Evolutionary conservation across 768 basidiomycete species (phyloP), one percentile per base, ranked within the genome.

Genomic region (Suillus subaureus): DNA sequence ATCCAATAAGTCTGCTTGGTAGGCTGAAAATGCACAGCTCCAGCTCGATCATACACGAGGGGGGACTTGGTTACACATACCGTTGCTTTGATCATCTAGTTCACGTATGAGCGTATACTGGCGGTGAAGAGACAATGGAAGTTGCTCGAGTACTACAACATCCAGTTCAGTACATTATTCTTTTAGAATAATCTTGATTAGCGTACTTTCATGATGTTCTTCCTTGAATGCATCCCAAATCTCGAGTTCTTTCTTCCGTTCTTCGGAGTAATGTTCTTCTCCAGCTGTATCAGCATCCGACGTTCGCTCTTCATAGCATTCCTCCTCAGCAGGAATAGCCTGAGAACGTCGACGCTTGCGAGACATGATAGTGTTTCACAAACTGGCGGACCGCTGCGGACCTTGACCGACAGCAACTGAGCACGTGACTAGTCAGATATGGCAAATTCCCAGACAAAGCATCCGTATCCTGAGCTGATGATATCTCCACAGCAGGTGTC

Each of bases 201-300:
- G 67, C 81, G 58, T 51, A 89, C 93, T 85, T 84, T 93, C 93
- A 74, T 87, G 88, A 70, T 92, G 87, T 66, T 94, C 90, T 71
- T 94, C 93, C 71, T 86, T 85, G 73, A 94, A 85, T 45, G 86
- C 79, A 55, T 91, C 88, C 90, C 91, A 92, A 43, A 91, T 81
- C 39, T 87, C 87, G 65, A 79, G 82, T 69, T 90, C 89, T 73
- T 84, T 87, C 70, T 85, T 81, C 28, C 69, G 72, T 57, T 73
- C 73, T 64, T 72, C 72, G 6, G 66, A 42, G 37, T 64, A 51
- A 54, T 58, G 23, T 40, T 67, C 61, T 63, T 70, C 54, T 67
- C 66, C 72, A 33, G 61, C 67, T 13, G 47, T 58, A 4, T 64
- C 60, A 35, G 28, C 35, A 26, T 62, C 65, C 9, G 68, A 64